Evolutionary conservation across 2,329 filamentous ascomycete genomes (phyloP).

Genomic region (Apiospora kogelbergensis): DNA sequence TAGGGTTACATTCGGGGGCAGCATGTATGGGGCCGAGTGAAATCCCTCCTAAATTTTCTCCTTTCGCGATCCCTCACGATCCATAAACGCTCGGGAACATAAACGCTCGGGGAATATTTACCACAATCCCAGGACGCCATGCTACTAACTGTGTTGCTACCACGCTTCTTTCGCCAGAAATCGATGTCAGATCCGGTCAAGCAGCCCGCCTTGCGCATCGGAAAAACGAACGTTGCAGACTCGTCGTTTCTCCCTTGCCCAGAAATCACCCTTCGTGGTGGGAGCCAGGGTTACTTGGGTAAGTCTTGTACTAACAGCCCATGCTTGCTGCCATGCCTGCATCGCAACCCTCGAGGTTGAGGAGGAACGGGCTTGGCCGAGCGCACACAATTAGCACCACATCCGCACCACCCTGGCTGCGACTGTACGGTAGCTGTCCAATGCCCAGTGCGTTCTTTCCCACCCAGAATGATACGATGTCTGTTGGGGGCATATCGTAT

Average conservation of each 20-base stretch:
- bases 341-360: background rate
- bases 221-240: background rate
- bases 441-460: background rate
- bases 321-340: background rate
- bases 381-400: background rate
- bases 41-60: background rate
- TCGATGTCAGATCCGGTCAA: background rate
- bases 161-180: background rate
- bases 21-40: background rate
- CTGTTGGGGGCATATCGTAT: background rate
- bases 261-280: background rate
- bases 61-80: conserved; percentile 2
- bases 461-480: background rate
- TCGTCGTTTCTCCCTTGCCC: background rate
- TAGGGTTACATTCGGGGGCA: background rate
- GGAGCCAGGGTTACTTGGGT: background rate
- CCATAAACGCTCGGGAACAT: background rate
- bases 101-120: background rate
- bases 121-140: background rate
- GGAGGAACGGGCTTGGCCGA: background rate
- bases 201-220: background rate
- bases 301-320: background rate
- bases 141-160: too few species aligned
- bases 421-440: background rate
- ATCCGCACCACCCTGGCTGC: background rate